Conservation (phyloP, 225 moss, liverwort and hornwort species). For the Physcomitrellopsis africana region DNA sequence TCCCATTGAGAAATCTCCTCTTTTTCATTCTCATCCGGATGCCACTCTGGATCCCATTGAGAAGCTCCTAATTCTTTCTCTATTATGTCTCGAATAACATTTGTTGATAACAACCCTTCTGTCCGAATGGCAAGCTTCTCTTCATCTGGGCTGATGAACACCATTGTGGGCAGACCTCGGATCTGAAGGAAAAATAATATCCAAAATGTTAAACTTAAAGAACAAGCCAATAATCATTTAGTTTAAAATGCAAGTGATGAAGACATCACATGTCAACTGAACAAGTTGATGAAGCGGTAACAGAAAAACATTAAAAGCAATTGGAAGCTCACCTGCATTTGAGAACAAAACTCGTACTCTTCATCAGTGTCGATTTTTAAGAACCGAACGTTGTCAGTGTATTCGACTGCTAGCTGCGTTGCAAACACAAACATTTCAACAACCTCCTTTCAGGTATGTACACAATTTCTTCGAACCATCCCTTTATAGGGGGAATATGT, state of each 20-base stretch:
- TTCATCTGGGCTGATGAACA: conserved; percentile 84
- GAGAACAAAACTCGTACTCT: conserved; percentile 90
- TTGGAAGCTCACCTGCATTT: conserved; percentile 73
- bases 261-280: neutral
- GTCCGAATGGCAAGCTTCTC: conserved; percentile 94
- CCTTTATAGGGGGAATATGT: neutral
- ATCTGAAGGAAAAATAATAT: conserved; percentile 53
- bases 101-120: conserved; percentile 79
- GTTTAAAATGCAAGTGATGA: conserved; percentile 3
- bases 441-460: neutral
- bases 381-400: conserved; percentile 77
- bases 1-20: too few relatives aligned
- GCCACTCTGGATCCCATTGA: too few relatives aligned
- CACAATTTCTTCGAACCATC: too few relatives aligned
- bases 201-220: too few relatives aligned
- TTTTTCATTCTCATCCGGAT: too few relatives aligned
- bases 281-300: conserved; percentile 1
- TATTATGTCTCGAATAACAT: conserved; percentile 84
- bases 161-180: conserved; percentile 93
- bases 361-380: conserved; percentile 97
- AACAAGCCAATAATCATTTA: too few relatives aligned
- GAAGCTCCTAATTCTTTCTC: conserved; percentile 66
- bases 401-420: conserved; percentile 86
- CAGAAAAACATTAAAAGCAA: neutral
- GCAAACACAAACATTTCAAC: conserved; percentile 20